A percentile compares a stretch with the other conserved stretches of the same genome.
Evolutionary conservation across 805 yeast species (phyloP).

Genomic region (Yarrowia porcina): DNA sequence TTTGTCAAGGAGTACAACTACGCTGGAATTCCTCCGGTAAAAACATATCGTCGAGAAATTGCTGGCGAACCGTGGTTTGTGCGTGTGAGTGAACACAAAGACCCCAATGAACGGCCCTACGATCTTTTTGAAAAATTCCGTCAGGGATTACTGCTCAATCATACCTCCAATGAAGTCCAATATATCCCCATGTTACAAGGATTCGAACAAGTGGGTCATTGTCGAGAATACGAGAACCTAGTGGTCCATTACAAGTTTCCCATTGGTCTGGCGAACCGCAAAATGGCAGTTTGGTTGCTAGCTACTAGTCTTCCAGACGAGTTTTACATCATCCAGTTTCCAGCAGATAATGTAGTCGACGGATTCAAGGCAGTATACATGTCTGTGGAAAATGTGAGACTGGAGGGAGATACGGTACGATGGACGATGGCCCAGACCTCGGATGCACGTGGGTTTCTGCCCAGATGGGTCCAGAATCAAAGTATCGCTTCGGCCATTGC

Average conservation of each 20-base stretch:
- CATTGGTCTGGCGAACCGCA: slow-evolving; percentile 37
- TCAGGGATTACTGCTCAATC: slow-evolving; percentile 37
- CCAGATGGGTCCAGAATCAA: slow-evolving; percentile 40
- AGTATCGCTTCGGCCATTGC: slow-evolving; percentile 5
- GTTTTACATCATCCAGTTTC: slow-evolving; percentile 38
- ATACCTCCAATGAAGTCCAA: slow-evolving; percentile 41
- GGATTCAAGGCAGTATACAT: slow-evolving; percentile 36
- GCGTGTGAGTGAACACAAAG: slow-evolving; percentile 38
- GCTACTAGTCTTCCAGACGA: slow-evolving; percentile 23
- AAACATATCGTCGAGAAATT: slow-evolving; percentile 33
- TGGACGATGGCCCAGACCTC: slow-evolving; percentile 44
- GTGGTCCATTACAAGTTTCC: slow-evolving; percentile 39
- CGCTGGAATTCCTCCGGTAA: slow-evolving; percentile 22
- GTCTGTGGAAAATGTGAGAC: slow-evolving; percentile 39
- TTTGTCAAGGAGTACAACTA: slow-evolving; percentile 4
- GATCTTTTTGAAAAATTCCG: slow-evolving; percentile 35
- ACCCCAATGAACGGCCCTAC: slow-evolving; percentile 27
- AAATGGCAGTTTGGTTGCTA: slow-evolving; percentile 40
- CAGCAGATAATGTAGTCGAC: slow-evolving; percentile 34
- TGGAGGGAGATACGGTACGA: slow-evolving; percentile 31
- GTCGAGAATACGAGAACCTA: slow-evolving; percentile 32
- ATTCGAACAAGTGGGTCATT: slow-evolving; percentile 28
- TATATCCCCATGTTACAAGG: slow-evolving; percentile 39
- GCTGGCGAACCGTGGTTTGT: slow-evolving; percentile 41
- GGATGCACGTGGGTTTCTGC: slow-evolving; percentile 42